Percentiles rank a stretch among this genome's conserved stretches.
Evolutionary conservation across 2,329 filamentous ascomycete genomes (phyloP).

Genomic region (Ceratocystis papillata): DNA sequence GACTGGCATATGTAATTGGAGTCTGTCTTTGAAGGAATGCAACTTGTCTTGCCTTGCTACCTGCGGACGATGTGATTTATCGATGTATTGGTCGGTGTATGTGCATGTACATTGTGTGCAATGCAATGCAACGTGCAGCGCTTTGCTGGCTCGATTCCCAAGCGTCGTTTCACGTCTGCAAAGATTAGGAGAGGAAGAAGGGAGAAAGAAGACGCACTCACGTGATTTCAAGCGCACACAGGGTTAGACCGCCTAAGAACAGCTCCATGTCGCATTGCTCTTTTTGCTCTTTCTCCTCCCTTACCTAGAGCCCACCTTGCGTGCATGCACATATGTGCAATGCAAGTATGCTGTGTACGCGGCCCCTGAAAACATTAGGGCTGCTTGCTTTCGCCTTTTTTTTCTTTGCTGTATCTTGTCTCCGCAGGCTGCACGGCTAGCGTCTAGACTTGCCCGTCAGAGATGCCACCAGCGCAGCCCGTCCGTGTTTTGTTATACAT

Average conservation of each 20-base stretch:
- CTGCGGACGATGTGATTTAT: background rate
- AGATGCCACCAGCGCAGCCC: background rate
- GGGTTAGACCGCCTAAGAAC: too few relatives aligned
- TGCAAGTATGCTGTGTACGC: background rate
- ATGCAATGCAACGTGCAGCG: background rate
- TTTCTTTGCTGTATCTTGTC: background rate
- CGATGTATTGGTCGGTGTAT: background rate
- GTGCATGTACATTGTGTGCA: background rate
- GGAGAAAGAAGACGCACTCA: background rate
- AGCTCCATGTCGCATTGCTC: background rate
- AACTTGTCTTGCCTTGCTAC: background rate
- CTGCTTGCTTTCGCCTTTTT: background rate
- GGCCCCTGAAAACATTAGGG: background rate
- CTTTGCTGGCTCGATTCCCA: background rate
- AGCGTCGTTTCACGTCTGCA: slow-evolving; percentile 1
- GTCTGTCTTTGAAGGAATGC: background rate
- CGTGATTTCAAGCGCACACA: background rate
- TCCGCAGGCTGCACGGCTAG: background rate
- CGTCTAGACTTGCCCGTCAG: background rate
- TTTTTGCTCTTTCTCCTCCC: background rate
- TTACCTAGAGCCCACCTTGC: background rate
- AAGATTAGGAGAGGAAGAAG: background rate
- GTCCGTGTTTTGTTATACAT: background rate
- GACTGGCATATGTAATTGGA: background rate
- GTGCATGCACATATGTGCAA: background rate